Evolutionary conservation across 768 basidiomycete species (phyloP), one percentile per base, ranked within the genome.

Genomic region (Suillus discolor): DNA sequence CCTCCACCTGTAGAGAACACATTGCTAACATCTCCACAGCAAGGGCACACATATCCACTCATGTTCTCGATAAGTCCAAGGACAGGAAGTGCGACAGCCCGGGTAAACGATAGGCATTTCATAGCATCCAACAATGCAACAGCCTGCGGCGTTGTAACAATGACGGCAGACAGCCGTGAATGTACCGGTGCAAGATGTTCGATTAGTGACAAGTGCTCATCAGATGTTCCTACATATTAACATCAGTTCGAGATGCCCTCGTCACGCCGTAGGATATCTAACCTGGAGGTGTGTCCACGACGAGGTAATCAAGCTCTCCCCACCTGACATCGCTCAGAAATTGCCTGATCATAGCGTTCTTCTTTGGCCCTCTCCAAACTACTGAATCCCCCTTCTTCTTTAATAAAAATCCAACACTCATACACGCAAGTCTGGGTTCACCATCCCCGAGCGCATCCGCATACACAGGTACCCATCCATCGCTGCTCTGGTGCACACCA

Each of bases 271-370:
- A 61, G 60, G 65, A 66, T 60, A 44, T 57, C 87, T 71, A 69
- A 97, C 97, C 97, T 73, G 97, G 97, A 4, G 97, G 97, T 4
- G 97, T 99, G 75, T 97, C 96, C 57, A 97, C 89, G 62, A 98
- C 85, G 62, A 98, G 83, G 80, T 92, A 97, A 75, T 98, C 96
- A 65, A 97, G 81, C 49, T 93, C 89, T 55, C 94, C 96, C 96
- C 96, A 98, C 68, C 93, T 81, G n/a, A 97, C 96, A 70, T 98
- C 94, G 71, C 89, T 88, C 75, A 97, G 77, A 75, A 98, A 97
- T 80, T 98, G 96, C 72, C 94, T 82, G 71, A 98, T 97, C 96
- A 97, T 97, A 65, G 91, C 96, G 71, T 96, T 96, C 84, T 97
- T 98, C 83, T 97, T 99, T 57, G 97, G 97, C 0, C 97, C 97